These are phyloP conservation scores for Roridomyces roridus DNA, from an alignment of 768 basidiomycete species.

Conservation along the genomic window DNA sequence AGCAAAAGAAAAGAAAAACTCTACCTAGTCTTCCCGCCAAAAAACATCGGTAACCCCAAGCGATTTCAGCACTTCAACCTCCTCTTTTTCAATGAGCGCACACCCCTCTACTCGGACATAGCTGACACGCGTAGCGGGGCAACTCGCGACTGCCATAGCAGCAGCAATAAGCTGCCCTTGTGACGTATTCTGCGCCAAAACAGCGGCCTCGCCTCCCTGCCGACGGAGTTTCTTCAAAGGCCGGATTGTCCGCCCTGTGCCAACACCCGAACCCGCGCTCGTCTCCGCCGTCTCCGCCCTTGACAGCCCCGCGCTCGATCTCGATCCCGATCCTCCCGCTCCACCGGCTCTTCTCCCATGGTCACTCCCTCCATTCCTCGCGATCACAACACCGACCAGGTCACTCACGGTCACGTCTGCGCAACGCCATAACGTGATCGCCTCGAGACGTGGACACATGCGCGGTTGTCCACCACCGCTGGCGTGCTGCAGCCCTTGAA, in stretches of 20 bases:
- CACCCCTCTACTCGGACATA: slow-evolving; percentile 52
- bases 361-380: slow-evolving; percentile 33
- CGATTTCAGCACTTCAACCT: slow-evolving; percentile 43
- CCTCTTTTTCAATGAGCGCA: slow-evolving; percentile 41
- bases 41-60: slow-evolving; percentile 45
- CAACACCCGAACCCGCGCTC: too few relatives aligned
- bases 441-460: slow-evolving; percentile 56
- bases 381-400: slow-evolving; percentile 43
- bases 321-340: slow-evolving; percentile 11
- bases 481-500: slow-evolving; percentile 46
- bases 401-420: slow-evolving; percentile 45
- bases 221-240: slow-evolving; percentile 42
- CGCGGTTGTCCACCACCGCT: slow-evolving; percentile 33
- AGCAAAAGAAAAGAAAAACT: slow-evolving; percentile 8
- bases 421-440: slow-evolving; percentile 59
- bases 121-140: slow-evolving; percentile 38
- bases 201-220: slow-evolving; percentile 12
- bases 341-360: not conserved
- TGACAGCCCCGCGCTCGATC: slow-evolving; percentile 29
- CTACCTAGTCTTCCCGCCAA: slow-evolving; percentile 30
- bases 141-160: slow-evolving; percentile 42
- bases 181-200: slow-evolving; percentile 25
- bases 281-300: slow-evolving; percentile 26
- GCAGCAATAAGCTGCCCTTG: slow-evolving; percentile 34
- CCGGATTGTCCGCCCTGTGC: slow-evolving; percentile 40